These are phyloP conservation scores for Vaccinium vitisidaea DNA, from an alignment of 148 eudicot species.

Conservation along the genomic window DNA sequence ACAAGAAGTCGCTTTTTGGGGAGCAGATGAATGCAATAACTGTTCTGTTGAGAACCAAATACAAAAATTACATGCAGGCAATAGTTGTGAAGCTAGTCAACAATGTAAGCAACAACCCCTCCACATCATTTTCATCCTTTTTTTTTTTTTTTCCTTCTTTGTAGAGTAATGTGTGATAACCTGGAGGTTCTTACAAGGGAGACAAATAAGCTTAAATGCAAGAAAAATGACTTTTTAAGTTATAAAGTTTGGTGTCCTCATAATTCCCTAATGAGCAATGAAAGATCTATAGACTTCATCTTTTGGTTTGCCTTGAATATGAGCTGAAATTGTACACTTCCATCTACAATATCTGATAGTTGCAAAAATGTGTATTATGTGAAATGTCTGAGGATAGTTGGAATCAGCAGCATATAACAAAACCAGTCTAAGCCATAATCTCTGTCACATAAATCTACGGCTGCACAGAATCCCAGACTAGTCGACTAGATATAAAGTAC, in stretches of 20 bases:
- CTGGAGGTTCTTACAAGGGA: neutral
- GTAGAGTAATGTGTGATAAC: neutral
- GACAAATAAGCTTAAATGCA: neutral
- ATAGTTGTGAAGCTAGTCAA: conserved; percentile 59
- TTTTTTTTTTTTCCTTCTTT: too few relatives aligned
- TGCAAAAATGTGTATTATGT: neutral
- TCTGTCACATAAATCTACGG: neutral
- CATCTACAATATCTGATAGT: neutral
- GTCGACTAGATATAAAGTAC: neutral
- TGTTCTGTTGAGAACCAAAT: conserved; percentile 74
- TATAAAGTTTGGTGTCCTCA: neutral
- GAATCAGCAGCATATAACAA: neutral
- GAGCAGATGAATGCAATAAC: conserved; percentile 82
- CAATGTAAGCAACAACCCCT: conserved; percentile 47
- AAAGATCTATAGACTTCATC: neutral
- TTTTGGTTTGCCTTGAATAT: neutral
- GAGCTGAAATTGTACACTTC: too few relatives aligned
- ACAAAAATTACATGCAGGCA: conserved; percentile 84
- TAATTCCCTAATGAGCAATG: neutral
- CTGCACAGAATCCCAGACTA: neutral
- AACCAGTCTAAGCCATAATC: neutral
- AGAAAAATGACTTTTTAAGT: too few relatives aligned
- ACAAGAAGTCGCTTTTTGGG: conserved; percentile 62
- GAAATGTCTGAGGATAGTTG: conserved; percentile 1
- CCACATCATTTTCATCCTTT: neutral